Evolutionary conservation across 768 basidiomycete species (phyloP), one percentile per base, ranked within the genome.

Genomic region (Mrakia frigida): DNA sequence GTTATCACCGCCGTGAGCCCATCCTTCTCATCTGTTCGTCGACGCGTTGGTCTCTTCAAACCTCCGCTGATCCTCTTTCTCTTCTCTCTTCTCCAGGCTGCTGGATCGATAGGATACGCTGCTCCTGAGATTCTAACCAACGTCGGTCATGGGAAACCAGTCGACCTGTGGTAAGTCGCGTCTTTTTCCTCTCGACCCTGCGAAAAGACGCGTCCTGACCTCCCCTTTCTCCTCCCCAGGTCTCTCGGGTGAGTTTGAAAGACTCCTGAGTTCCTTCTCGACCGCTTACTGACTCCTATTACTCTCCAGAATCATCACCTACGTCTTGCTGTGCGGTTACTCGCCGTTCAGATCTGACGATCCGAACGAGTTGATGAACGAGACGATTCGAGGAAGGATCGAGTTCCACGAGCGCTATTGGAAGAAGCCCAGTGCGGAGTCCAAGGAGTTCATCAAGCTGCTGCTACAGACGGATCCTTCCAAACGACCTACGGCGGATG

Each of bases 161-260:
- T 97, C 9, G 97, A 98, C 83, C 84, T 97, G 25, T 98, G 97
- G 97, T 90, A 91, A 39, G 90, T 89, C 6, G 97, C 96, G 93
- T 93, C 79, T 53, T 88, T 83, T 37, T 35, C 23, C 7, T 37
- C 37, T 56, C 50, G 6, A 6, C 3, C 13, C 31, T 35, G 23
- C 21, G n/a, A n/a, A 3, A 28, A 18, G 16, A n/a, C 61, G 35
- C n/a, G 31, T n/a, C 11, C 61, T 61, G 23, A 59, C 35, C 69
- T 59, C 39, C 16, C 35, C 41, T 16, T 37, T 68, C 10, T 23
- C 50, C 3, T 60, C 11, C 1, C 6, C 63, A 65, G 63, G 63
- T 68, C 65, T 35, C 65, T 68, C 65, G 65, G 65, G 73, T 25
- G 14, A 25, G 37, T 25, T 76, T 23, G 68, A 65, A 79, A 77